Percentiles rank a stretch among this genome's conserved stretches.
Evolutionary conservation across 345 rosid genomes (phyloP).

Genomic region (thale cress (Arabidopsis thaliana)): TAIR10.1 NC_003075.7:15321001-15321500

Average conservation of each 20-base stretch:
- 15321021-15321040: not conserved
- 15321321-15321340: constrained; percentile 14
- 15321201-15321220: not conserved
- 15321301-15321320: constrained; percentile 2
- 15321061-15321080: not conserved
- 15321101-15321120: not conserved
- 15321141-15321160: constrained; percentile 5
- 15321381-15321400: not conserved
- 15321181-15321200: not conserved
- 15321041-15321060: constrained; percentile 17
- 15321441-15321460: constrained; percentile 8
- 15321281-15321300: constrained; percentile 3
- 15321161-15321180: not conserved
- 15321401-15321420: constrained; percentile 14
- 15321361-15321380: not conserved
- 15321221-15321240: too few relatives aligned
- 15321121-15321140: constrained; percentile 12
- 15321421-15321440: constrained; percentile 4
- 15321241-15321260: not conserved
- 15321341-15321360: constrained; percentile 6
- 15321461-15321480: not conserved
- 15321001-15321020: not conserved
- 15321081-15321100: not conserved
- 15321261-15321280: not conserved
- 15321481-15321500: not conserved